Evolutionary conservation across 2,329 filamentous ascomycete genomes (phyloP), one percentile per base, ranked within the genome.

Genomic region (Calonectria pauciramosa): DNA sequence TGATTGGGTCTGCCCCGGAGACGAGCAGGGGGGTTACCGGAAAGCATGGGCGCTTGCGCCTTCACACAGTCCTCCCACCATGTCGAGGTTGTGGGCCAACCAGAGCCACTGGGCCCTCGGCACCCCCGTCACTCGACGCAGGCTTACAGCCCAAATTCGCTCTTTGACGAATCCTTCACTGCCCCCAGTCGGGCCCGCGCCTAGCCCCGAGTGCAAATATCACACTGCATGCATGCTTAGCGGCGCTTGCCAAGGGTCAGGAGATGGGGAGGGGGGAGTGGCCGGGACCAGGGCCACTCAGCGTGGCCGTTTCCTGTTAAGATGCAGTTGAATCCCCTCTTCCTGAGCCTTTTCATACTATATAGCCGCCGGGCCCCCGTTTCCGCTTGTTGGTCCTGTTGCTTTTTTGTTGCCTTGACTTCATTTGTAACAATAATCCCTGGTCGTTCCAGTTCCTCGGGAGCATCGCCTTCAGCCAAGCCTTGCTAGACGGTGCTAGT

Each of bases 211-310:
- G 69, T 72, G 71, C 68, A 70, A 76, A 76, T 79, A 80, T 81
- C 80, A 82, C 80, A 78, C 80, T 80, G 80, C 80, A 80, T 81
- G 81, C 81, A 79, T 80, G 75, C 70, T 67, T 80, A 79, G 80
- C 70, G 81, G 80, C 81, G 81, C 81, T 81, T 82, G 80, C 75
- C 70, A 70, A 36, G 65, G 63, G 44, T 63, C 68, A 63, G 56
- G 44, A 59, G 23, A 28, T 49, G 59, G 20, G 49, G 71, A 38
- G 44, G 51, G 51, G 41, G 47, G n/a, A 26, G 11, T n/a, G 28
- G 44, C 70, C 52, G 47, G 66, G 68, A 71, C 70, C 73, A 72
- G 76, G 70, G 64, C 68, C 67, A 41, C 54, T 74, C 56, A 72
- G 52, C 63, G 51, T 38, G 71, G 65, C 70, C 69, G 63, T 68